These are phyloP conservation scores for Aspergillus transmontanensis DNA, from an alignment of 2,329 filamentous ascomycete genomes.

Conservation along the genomic window DNA sequence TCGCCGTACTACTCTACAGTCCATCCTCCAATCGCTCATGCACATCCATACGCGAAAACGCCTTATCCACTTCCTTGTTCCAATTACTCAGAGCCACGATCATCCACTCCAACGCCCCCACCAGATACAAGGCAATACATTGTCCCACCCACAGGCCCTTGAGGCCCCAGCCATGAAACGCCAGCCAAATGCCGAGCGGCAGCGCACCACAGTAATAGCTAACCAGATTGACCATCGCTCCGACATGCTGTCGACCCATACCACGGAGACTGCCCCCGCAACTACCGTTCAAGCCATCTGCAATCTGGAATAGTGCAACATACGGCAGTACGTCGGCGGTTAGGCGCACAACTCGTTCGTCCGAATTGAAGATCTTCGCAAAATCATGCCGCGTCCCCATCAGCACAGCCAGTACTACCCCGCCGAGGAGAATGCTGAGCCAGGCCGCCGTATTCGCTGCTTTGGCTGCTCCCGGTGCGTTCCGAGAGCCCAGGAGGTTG, in stretches of 20 bases:
- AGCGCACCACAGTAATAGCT: slow-evolving; percentile 83
- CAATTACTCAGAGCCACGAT: slow-evolving; percentile 79
- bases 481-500: slow-evolving; percentile 73
- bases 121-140: slow-evolving; percentile 77
- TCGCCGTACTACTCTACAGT: neutral
- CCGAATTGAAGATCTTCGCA: slow-evolving; percentile 79
- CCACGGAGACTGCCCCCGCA: slow-evolving; percentile 80
- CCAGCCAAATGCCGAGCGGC: slow-evolving; percentile 79
- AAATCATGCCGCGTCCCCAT: slow-evolving; percentile 73
- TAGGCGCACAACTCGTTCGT: slow-evolving; percentile 69
- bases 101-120: slow-evolving; percentile 75
- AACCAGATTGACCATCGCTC: slow-evolving; percentile 76
- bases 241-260: slow-evolving; percentile 85
- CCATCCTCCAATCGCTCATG: slow-evolving; percentile 29
- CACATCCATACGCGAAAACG: slow-evolving; percentile 69
- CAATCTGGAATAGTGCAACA: slow-evolving; percentile 87
- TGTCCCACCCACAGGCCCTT: slow-evolving; percentile 81
- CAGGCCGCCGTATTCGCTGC: slow-evolving; percentile 76
- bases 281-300: slow-evolving; percentile 81
- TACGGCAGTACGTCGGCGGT: slow-evolving; percentile 82
- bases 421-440: slow-evolving; percentile 70
- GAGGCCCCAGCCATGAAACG: slow-evolving; percentile 83
- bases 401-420: slow-evolving; percentile 66
- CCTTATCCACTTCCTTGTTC: slow-evolving; percentile 71
- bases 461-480: slow-evolving; percentile 66